Evolutionary conservation across 2,329 filamentous ascomycete species (phyloP).

Genomic region (Fusarium palustre): DNA sequence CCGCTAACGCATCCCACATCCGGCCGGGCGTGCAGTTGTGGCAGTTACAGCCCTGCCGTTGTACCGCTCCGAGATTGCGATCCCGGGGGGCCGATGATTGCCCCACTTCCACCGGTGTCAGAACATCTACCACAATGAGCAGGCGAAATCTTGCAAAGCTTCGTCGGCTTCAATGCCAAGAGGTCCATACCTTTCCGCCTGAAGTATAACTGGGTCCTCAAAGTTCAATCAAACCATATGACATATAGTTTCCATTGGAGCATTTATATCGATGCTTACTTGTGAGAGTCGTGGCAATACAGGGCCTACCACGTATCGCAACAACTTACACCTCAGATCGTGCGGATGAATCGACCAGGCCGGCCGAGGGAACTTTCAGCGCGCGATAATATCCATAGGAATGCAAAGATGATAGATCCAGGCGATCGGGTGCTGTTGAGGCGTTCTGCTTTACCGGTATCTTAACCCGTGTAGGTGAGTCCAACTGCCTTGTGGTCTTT

Average conservation of each 20-base stretch:
- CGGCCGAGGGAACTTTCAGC: neutral
- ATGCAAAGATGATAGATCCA: slow-evolving; percentile 4
- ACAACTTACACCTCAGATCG: neutral
- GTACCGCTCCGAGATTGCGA: slow-evolving; percentile 2
- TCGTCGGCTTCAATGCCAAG: neutral
- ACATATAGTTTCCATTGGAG: neutral
- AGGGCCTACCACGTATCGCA: neutral
- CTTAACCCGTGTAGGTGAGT: neutral
- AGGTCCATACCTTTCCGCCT: neutral
- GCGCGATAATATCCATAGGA: neutral
- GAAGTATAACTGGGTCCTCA: neutral
- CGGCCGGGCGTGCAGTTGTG: slow-evolving; percentile 5
- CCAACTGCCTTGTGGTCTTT: neutral
- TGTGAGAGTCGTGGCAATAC: slow-evolving; percentile 1
- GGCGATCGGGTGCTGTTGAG: neutral
- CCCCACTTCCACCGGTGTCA: slow-evolving; percentile 9
- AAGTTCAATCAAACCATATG: neutral
- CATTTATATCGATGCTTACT: neutral
- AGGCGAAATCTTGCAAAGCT: neutral
- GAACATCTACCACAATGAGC: slow-evolving; percentile 4
- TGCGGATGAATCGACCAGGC: neutral
- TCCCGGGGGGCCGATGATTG: slow-evolving; percentile 8
- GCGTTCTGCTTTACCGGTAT: slow-evolving; percentile 4
- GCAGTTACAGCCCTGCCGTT: slow-evolving; percentile 33
- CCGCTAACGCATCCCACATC: neutral